Percentiles rank a stretch among this genome's conserved stretches.
phyloP scores from a whole-genome alignment of 306 rosid species.

The Urtica urens region DNA sequence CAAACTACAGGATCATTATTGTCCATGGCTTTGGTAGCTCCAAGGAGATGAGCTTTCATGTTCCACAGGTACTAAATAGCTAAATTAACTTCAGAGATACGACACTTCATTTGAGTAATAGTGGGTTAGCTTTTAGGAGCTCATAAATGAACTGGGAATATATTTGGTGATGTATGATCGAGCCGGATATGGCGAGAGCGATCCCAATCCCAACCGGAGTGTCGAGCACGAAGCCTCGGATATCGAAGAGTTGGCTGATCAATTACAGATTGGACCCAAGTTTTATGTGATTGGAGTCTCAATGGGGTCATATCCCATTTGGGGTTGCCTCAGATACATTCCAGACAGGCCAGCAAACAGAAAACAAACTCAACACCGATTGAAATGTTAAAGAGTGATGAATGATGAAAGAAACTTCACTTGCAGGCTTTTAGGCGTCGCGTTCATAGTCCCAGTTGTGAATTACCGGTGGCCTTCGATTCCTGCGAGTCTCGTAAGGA shows the following conservation, averaged over 20 bases:
- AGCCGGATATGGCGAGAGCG: conserved; percentile 94
- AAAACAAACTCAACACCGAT: too few relatives aligned
- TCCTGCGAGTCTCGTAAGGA: conserved; percentile 46
- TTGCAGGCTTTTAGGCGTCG: conserved; percentile 78
- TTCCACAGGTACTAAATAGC: conserved; percentile 33
- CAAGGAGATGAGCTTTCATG: conserved; percentile 43
- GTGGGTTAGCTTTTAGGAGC: conserved; percentile 44
- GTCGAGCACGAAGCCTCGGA: conserved; percentile 72
- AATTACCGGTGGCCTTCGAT: conserved; percentile 86
- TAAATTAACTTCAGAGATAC: too few relatives aligned
- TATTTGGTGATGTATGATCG: conserved; percentile 69
- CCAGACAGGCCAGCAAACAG: conserved; percentile 85
- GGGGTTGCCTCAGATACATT: conserved; percentile 84
- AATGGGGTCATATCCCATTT: conserved; percentile 76
- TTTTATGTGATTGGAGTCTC: conserved; percentile 82
- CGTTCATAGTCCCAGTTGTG: conserved; percentile 67
- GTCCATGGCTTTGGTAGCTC: conserved; percentile 53
- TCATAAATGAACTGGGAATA: conserved; percentile 60
- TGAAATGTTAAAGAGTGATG: too few relatives aligned
- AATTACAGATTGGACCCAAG: conserved; percentile 52
- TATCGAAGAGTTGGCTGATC: conserved; percentile 79
- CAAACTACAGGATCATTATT: conserved; percentile 30
- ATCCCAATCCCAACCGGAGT: conserved; percentile 65
- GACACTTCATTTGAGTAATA: not conserved
- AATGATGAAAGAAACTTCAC: not conserved